Evolutionary conservation across 768 basidiomycete species (phyloP).

Genomic region (Rhodosporidiobolus sp.): DNA sequence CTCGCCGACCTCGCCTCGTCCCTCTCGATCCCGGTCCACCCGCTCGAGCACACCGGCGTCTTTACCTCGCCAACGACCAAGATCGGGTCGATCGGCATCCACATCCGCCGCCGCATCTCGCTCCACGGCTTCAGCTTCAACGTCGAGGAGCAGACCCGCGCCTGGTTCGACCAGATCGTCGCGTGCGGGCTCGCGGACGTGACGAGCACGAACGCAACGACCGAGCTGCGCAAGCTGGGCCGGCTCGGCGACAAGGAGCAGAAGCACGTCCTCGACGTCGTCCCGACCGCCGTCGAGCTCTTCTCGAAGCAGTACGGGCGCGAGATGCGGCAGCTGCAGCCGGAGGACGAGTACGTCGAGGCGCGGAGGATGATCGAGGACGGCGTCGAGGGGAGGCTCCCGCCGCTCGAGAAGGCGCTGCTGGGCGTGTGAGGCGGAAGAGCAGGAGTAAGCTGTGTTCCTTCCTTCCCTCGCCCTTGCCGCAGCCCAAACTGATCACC

Average conservation of each 20-base stretch:
- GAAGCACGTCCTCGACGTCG: not conserved
- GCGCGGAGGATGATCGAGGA: slow-evolving; percentile 16
- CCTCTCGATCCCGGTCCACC: slow-evolving; percentile 14
- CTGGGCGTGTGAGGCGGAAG: not conserved
- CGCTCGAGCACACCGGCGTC: slow-evolving; percentile 68
- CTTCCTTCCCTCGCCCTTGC: no score
- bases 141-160: slow-evolving; percentile 70
- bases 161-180: slow-evolving; percentile 82
- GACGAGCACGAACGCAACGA: slow-evolving; percentile 19
- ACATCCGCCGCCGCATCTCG: slow-evolving; percentile 88
- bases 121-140: slow-evolving; percentile 94
- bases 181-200: slow-evolving; percentile 89
- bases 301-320: slow-evolving; percentile 25
- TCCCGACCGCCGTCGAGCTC: slow-evolving; percentile 8
- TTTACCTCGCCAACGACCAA: slow-evolving; percentile 78
- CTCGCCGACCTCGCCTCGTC: slow-evolving; percentile 61
- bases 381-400: slow-evolving; percentile 21
- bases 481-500: no score
- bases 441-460: not conserved
- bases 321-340: slow-evolving; percentile 13
- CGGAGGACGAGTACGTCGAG: slow-evolving; percentile 15
- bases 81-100: slow-evolving; percentile 92
- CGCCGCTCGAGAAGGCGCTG: slow-evolving; percentile 10
- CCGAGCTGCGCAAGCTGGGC: slow-evolving; percentile 19
- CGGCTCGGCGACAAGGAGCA: not conserved